Conservation (phyloP, 2,329 filamentous ascomycete species). For the Tolypocladium ovalisporum region DNA sequence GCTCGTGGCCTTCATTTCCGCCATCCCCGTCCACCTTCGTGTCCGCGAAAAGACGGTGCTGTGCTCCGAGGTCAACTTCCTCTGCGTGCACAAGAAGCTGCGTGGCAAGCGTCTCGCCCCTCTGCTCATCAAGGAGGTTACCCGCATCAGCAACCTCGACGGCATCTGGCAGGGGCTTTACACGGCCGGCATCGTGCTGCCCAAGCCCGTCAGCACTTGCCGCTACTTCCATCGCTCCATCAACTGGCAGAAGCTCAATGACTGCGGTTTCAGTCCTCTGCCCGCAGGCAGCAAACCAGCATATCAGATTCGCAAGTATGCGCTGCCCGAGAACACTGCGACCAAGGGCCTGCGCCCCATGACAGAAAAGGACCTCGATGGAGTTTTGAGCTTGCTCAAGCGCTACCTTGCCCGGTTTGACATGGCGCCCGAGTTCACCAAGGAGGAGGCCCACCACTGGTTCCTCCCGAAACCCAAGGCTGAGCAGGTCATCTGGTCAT, state of each 20-base stretch:
- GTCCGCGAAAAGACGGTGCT: conserved; percentile 66
- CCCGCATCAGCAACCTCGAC: conserved; percentile 75
- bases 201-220: conserved; percentile 84
- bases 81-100: conserved; percentile 96
- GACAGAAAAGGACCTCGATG: conserved; percentile 65
- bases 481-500: conserved; percentile 86
- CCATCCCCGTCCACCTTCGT: conserved; percentile 73
- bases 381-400: conserved; percentile 62
- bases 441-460: conserved; percentile 81
- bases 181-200: conserved; percentile 83
- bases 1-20: conserved; percentile 91
- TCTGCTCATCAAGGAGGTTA: conserved; percentile 96
- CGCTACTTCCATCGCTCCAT: conserved; percentile 91
- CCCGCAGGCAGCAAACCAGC: conserved; percentile 74
- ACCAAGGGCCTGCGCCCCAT: conserved; percentile 71
- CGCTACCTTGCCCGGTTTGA: conserved; percentile 73
- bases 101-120: conserved; percentile 86
- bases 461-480: conserved; percentile 54
- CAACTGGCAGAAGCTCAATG: conserved; percentile 93
- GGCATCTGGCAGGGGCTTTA: conserved; percentile 93
- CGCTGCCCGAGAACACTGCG: conserved; percentile 62
- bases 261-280: conserved; percentile 86
- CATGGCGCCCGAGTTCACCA: conserved; percentile 70
- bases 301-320: conserved; percentile 78
- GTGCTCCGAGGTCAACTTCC: conserved; percentile 92